Base-by-base conservation (phyloP, 1,284 basidiomycete genomes). In the Xerocomus minutiporus region DNA sequence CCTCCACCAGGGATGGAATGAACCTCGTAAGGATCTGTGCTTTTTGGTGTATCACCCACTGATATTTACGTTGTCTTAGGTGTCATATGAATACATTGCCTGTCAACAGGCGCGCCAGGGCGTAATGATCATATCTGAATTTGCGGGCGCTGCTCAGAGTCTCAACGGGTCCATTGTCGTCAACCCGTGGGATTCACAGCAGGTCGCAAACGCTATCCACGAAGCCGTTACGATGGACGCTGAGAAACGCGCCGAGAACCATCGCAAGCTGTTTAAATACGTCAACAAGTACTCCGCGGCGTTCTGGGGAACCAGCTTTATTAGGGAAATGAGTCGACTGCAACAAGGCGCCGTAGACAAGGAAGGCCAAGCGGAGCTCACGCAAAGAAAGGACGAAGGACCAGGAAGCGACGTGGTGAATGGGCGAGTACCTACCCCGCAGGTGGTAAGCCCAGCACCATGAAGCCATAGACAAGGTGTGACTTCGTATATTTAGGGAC, bases 61-160 rank as follows among this genome's bases (percentile, higher is more conserved):
- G 43, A 62, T 46, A 43, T 52, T 52, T 47, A 36, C 47, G 13
- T 59, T 48, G 43, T 38, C 23, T 42, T 57, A 95, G 93, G 93
- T 98, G n/a, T 97, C 95, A 9, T 99, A 99, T 74, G 97, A 99
- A 71, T 99, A 99, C 71, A 90, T 98, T 63, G 94, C 96, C 0
- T 95, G 93, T 63, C 97, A 99, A 68, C 84, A 92, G 63, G 84
- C 89, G 50, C 82, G 88, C 15, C 92, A 97, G 63, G 97, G 96
- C 38, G 91, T 92, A 11, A 94, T 99, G 90, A 96, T 99, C 66
- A 80, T 99, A 8, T 97, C 94, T 56, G 96, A 99, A 70, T 99
- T 99, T 65, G 95, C 97, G 0, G 97, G 96, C 44, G 96, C 97
- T 2, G 96, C 97, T 8, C 97, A 99, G 74, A 92, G 88, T 58